Base-by-base conservation (phyloP, 352 stramenopile genomes). In the Phytophthora agathidicida region DNA sequence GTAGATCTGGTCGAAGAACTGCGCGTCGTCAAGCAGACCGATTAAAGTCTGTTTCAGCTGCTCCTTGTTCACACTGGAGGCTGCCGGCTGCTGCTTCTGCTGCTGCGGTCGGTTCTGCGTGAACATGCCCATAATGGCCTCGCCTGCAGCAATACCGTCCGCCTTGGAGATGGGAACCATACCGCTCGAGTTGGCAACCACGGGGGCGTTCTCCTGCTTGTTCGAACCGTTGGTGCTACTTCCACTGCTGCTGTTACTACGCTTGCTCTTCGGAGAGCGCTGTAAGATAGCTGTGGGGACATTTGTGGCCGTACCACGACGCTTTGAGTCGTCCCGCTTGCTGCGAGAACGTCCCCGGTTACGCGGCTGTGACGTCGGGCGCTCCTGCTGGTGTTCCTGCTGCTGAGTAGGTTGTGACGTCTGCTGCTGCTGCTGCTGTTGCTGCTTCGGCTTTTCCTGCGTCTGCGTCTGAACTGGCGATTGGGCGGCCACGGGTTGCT, bases 1-100 rank as follows among this genome's bases (percentile, higher is more conserved):
- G 71, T 95, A 93, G 57, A 95, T 91, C 73, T 93, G 83, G 57
- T 95, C 82, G 53, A 95, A 90, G 71, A 95, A 95, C 67, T 86
- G 72, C 44, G 80, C 60, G 62, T 95, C 86, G 51, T 95, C 83
- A 50, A 95, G 59, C 55, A 93, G 66, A 35, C 71, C 58, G 49
- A 95, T 85, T 32, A 95, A 71, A 50, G 86, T 88, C 66, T 93
- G 80, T 71, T 95, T 95, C 24, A 95, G 74, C 70, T 93, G 78
- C 59, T 92, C 81, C 72, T 95, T 95, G 77, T 63, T 91, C 38
- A 93, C 80, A 41, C 28, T 57, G n/a, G 62, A 60, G 1, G 46
- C 47, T 20, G 43, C 26, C 19, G 48, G 26, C 27, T 68, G 44
- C 58, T 66, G 62, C 37, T 62, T 64, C 54, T 85, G 73, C 39